Conservation (phyloP, 1,139 yeast genomes). For the Diutina neorugosa region DNA sequence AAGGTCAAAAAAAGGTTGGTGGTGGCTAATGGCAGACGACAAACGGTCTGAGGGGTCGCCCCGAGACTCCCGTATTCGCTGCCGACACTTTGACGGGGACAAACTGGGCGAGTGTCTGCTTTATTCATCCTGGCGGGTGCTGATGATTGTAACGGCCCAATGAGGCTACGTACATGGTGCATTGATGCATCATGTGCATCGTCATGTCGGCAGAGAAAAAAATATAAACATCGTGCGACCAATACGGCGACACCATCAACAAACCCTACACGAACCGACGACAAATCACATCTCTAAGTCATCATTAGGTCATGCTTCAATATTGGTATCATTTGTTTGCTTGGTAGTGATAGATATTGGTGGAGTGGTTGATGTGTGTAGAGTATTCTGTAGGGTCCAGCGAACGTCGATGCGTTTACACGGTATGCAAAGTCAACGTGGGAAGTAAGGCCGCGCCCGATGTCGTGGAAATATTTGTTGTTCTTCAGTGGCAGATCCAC, state of each 20-base stretch:
- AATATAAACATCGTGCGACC: neutral
- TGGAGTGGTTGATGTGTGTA: too few relatives aligned
- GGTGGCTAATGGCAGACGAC: neutral
- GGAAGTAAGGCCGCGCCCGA: neutral
- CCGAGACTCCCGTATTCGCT: neutral
- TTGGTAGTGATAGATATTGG: too few relatives aligned
- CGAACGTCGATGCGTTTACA: neutral
- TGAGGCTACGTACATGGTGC: neutral
- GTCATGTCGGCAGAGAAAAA: neutral
- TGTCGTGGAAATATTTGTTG: neutral
- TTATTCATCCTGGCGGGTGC: too few relatives aligned
- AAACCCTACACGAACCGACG: too few relatives aligned
- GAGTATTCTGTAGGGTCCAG: too few relatives aligned
- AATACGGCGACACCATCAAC: neutral
- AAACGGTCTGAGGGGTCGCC: neutral
- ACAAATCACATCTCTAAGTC: too few relatives aligned
- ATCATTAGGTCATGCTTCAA: too few relatives aligned
- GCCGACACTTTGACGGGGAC: neutral
- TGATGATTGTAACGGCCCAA: neutral
- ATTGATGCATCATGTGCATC: neutral
- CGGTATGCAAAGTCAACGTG: neutral
- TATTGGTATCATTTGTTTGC: too few relatives aligned
- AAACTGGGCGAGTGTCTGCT: neutral
- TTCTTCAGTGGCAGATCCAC: neutral
- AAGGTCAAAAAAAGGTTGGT: too few relatives aligned